Base-by-base conservation (phyloP, 306 rosid genomes). In the Begonia loranthoides region DNA sequence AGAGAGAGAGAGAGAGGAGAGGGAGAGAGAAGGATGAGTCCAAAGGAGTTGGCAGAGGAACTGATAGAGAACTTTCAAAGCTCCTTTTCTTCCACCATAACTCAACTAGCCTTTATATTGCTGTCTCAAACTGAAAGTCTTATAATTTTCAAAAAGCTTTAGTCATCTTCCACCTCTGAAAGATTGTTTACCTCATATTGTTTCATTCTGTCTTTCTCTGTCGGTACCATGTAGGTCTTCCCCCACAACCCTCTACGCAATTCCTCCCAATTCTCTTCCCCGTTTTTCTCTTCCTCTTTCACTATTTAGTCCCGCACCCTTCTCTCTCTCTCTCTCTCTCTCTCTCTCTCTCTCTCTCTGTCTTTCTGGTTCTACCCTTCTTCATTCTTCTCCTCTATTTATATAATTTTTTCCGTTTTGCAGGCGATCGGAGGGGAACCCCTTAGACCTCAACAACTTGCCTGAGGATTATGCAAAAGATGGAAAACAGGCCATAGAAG, bases 31-130 rank as follows among this genome's bases (percentile, higher is more conserved):
- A 4, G 3, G 22, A 19, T 19, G 22, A 19, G 22, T 19, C 22
- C 22, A 19, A 19, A 19, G 22, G 22, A 19, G 22, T 19, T 83
- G 96, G 90, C 96, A 87, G 94, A 83, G 50, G 70, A 86, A 90
- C 99, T 82, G 95, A 90, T 86, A 80, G 99, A 82, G 84, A 86
- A 86, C 92, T 86, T 85, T 90, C 92, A 90, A 90, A 80, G 77
- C 95, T 82, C 94, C 73, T 78, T 85, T 72, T 82, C 87, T 80
- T 80, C 49, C 15, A 17, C 87, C 90, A 72, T 85, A 79, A 77
- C 87, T 90, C 87, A 78, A 77, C 87, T 72, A 79, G 81, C 80
- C 79, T 71, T 69, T 71, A 80, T 54, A 50, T 50, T 73, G 84
- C 95, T 76, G 94, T 89, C 78, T 61, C 78, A 82, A 88, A 89